Evolutionary conservation across 768 basidiomycete species (phyloP), one percentile per base, ranked within the genome.

Genomic region (Leccinum rimulosum): DNA sequence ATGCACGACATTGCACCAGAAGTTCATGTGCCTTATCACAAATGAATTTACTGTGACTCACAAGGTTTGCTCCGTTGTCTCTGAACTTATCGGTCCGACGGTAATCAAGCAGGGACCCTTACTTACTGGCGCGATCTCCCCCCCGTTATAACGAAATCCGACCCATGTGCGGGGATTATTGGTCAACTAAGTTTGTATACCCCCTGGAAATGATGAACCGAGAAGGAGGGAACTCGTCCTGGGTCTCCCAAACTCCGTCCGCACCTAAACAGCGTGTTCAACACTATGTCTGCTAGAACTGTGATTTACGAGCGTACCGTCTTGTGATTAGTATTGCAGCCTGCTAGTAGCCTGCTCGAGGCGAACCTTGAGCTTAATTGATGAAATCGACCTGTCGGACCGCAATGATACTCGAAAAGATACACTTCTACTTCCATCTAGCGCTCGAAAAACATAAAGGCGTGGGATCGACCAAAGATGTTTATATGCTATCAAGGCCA

Each of bases 231-330:
- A 6, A 2, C 50, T 54, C n/a, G 49, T 35, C 48, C 36, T 60
- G 58, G 28, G 36, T 55, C 54, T 28, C 3, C 45, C 22, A 48
- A 61, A 35, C 48, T 57, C 58, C 59, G 64, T 55, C 51, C 49
- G 57, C 57, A 64, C 64, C 55, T 55, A 61, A 64, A 61, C 49
- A 52, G 63, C 57, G 49, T 65, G 56, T 60, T 52, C 17, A 35
- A 61, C 45, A 40, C 12, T n/a, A 35, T 40, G 31, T 58, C 15
- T 51, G 22, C 43, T 33, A 62, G 27, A 43, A 27, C 38, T 35
- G 30, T 33, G 27, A 38, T 19, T 47, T 28, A 60, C 55, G 25
- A 56, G 52, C 35, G 36, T 52, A 35, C 12, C 8, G 33, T 47
- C 28, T 11, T 38, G 38, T 52, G 30, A 59, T 33, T 35, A 35